Conservation (phyloP, 768 basidiomycete species). For the Cystoderma amianthinum region DNA sequence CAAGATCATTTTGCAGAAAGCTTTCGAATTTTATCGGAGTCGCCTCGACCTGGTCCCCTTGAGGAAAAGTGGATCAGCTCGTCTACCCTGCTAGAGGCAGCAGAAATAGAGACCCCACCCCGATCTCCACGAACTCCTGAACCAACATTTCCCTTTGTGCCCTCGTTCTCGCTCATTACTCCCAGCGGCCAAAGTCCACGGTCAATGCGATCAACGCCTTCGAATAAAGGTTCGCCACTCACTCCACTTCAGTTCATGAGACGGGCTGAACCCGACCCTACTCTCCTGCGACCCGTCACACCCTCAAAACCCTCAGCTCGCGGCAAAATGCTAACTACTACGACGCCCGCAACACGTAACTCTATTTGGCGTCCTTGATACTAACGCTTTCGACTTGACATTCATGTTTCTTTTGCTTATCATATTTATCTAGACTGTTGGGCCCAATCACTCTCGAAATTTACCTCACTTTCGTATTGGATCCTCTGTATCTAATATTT, state of each 20-base stretch:
- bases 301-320: conserved; percentile 55
- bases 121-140: conserved; percentile 63
- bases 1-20: conserved; percentile 81
- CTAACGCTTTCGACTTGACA: too few species aligned
- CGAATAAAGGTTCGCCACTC: conserved; percentile 65
- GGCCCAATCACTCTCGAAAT: too few species aligned
- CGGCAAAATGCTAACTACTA: conserved; percentile 29
- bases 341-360: conserved; percentile 43
- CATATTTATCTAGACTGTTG: conserved; percentile 3
- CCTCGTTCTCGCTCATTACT: conserved; percentile 61
- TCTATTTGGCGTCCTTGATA: conserved; percentile 61
- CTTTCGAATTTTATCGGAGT: conserved; percentile 66
- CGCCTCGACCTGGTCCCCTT: conserved; percentile 41
- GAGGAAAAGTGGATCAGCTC: conserved; percentile 87
- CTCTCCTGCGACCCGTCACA: conserved; percentile 47
- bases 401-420: not conserved
- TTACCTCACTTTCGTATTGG: too few species aligned
- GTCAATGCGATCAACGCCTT: conserved; percentile 43
- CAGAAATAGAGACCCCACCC: conserved; percentile 27
- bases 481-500: too few species aligned
- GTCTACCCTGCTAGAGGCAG: conserved; percentile 55
- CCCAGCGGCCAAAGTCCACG: conserved; percentile 45
- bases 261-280: conserved; percentile 55
- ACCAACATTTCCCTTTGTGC: conserved; percentile 47
- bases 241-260: conserved; percentile 82